Evolutionary conservation across 1,284 basidiomycete species (phyloP), one percentile per base, ranked within the genome.

Genomic region (Moniliophthora roreri): DNA sequence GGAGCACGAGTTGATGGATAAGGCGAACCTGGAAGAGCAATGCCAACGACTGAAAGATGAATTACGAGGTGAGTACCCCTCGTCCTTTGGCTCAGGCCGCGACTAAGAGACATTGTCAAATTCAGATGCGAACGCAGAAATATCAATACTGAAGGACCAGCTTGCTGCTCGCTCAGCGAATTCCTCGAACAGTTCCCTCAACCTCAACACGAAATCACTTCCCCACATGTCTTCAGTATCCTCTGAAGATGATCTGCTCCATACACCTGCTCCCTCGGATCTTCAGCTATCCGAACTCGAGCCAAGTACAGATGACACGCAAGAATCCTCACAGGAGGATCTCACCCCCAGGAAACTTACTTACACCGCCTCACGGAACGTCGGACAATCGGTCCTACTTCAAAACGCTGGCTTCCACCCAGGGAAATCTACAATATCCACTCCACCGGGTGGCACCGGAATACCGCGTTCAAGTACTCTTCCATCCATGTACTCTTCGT

Each of bases 1-100:
- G 32, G 97, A 99, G 69, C 93, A 98, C 62, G 97, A 99, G 67
- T 76, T 99, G n/a, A 75, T 98, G 40, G 89, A 90, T 69, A 96
- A 95, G 71, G 89, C 92, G 3, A 86, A 80, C 57, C 67, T 98
- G 35, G 95, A 98, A 66, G 95, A 97, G 69, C 92, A 97, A 65
- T 84, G 81, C 49, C 97, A 99, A 70, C 80, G 97, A 40, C 70
- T 97, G 53, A 95, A 88, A 69, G 97, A 99, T 66, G 95, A 98
- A 66, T 72, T 98, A 28, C 76, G 95, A 83, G 95, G 95, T 95
- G 57, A 52, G 80, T 65, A 40, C 55, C 42, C 16, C 23, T n/a
- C 18, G 34, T 54, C 13, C 44, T 51, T 36, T 38, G 35, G 20
- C 39, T 38, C 28, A 65, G 41, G 45, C 42, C 58, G 32, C 54